Evolutionary conservation across 768 basidiomycete genomes (phyloP).

Genomic region (Kwoniella sp.): DNA sequence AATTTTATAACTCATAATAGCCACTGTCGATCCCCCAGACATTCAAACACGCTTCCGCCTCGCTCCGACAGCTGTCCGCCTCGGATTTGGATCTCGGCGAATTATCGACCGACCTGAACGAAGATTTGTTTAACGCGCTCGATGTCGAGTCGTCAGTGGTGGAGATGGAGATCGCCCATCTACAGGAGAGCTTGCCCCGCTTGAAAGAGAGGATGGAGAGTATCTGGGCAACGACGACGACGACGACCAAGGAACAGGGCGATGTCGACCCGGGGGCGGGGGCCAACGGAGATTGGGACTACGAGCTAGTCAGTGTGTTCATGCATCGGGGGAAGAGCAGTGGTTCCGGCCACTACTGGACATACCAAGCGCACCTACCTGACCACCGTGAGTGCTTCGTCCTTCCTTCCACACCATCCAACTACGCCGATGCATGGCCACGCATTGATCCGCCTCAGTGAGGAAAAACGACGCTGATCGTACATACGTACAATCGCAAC

Average conservation of each 20-base stretch:
- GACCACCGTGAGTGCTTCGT: conserved; percentile 59
- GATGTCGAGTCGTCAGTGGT: conserved; percentile 29
- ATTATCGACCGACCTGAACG: conserved; percentile 23
- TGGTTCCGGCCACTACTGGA: conserved; percentile 74
- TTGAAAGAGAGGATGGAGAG: conserved; percentile 61
- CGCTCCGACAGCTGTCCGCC: conserved; percentile 13
- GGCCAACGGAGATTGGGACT: conserved; percentile 64
- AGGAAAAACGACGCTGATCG: background rate
- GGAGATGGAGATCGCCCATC: conserved; percentile 27
- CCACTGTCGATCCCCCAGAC: conserved; percentile 42
- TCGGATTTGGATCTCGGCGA: background rate
- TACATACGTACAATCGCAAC: conserved; percentile 1
- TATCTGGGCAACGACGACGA: conserved; percentile 71
- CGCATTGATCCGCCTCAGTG: too few relatives aligned
- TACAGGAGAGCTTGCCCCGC: conserved; percentile 33
- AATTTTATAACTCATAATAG: too few relatives aligned
- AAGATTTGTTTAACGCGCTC: conserved; percentile 40
- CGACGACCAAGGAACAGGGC: conserved; percentile 44
- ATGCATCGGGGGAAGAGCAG: conserved; percentile 70
- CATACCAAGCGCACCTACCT: conserved; percentile 87
- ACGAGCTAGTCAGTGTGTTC: conserved; percentile 89
- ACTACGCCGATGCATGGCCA: too few relatives aligned
- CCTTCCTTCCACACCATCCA: too few relatives aligned
- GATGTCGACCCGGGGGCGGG: conserved; percentile 60
- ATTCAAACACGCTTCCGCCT: conserved; percentile 34